A percentile compares a stretch with the other conserved stretches of the same genome.
These are phyloP conservation scores for Pulicaria dysenterica DNA, from an alignment of 129 eudicot genomes.

Conservation along the genomic window DNA sequence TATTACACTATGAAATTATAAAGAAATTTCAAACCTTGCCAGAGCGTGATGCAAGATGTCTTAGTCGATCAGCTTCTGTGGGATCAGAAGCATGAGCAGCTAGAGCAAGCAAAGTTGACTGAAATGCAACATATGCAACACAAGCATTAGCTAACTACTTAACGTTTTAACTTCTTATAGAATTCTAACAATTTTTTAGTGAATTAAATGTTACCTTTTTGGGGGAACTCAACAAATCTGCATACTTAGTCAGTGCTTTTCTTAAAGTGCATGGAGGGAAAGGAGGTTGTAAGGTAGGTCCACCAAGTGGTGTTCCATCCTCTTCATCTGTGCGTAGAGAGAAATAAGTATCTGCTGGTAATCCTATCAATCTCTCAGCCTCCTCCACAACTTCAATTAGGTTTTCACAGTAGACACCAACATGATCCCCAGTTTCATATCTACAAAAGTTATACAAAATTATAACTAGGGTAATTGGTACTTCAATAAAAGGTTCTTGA, in stretches of 20 bases:
- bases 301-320: conserved; percentile 71
- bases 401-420: conserved; percentile 95
- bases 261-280: conserved; percentile 93
- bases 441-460: conserved; percentile 36
- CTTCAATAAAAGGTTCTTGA: too few relatives aligned
- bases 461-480: background rate
- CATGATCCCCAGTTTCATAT: conserved; percentile 98
- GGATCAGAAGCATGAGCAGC: conserved; percentile 91
- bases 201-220: conserved; percentile 53
- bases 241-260: conserved; percentile 72
- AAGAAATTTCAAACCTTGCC: conserved; percentile 71
- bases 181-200: background rate
- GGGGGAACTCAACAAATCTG: conserved; percentile 84
- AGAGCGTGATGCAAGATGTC: conserved; percentile 82
- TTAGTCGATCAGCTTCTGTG: conserved; percentile 86
- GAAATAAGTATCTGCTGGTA: conserved; percentile 76
- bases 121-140: conserved; percentile 28
- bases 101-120: conserved; percentile 88
- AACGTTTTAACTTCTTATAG: background rate
- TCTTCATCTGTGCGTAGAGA: conserved; percentile 77
- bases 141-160: background rate
- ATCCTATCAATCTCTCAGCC: conserved; percentile 66
- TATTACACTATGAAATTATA: background rate
- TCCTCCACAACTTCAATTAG: conserved; percentile 75
- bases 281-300: conserved; percentile 79